These are phyloP conservation scores for Harrya chromipes DNA, from an alignment of 768 basidiomycete species.

Conservation along the genomic window DNA sequence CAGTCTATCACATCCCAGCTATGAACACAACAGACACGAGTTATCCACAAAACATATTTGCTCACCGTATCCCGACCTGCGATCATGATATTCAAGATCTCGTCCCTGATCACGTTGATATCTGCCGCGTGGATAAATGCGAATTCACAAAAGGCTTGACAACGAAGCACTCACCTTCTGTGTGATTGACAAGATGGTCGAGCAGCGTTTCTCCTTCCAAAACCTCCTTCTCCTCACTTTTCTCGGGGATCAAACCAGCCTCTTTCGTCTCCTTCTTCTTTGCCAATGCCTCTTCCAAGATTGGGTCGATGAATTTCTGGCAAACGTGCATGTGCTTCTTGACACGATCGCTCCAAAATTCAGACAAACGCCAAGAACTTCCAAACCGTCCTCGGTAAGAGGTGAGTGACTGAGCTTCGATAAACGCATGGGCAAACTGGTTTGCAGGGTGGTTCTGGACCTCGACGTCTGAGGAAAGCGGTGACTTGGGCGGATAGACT, in stretches of 20 bases:
- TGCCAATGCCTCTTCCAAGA: constrained; percentile 46
- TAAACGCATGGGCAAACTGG: constrained; percentile 48
- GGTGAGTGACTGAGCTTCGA: constrained; percentile 42
- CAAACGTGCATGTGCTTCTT: constrained; percentile 45
- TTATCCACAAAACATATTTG: neutral
- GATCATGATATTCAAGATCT: constrained; percentile 37
- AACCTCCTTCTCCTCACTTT: constrained; percentile 1
- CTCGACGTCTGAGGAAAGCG: constrained; percentile 6
- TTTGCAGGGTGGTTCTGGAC: constrained; percentile 34
- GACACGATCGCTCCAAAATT: constrained; percentile 51
- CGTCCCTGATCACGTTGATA: constrained; percentile 31
- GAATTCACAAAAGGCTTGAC: neutral
- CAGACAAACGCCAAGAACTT: constrained; percentile 47
- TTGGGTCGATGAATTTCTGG: constrained; percentile 50
- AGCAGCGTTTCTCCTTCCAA: constrained; percentile 29
- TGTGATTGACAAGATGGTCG: constrained; percentile 29
- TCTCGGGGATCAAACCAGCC: constrained; percentile 16
- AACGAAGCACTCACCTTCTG: constrained; percentile 20
- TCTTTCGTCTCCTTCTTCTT: constrained; percentile 32
- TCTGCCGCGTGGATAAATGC: constrained; percentile 17
- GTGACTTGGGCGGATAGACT: constrained; percentile 41
- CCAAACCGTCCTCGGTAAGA: constrained; percentile 41
- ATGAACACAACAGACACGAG: neutral
- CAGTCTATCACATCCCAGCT: constrained; percentile 19
- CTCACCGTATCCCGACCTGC: constrained; percentile 36